Evolutionary conservation across 2,329 filamentous ascomycete species (phyloP).

Genomic region (Calonectria naviculata): DNA sequence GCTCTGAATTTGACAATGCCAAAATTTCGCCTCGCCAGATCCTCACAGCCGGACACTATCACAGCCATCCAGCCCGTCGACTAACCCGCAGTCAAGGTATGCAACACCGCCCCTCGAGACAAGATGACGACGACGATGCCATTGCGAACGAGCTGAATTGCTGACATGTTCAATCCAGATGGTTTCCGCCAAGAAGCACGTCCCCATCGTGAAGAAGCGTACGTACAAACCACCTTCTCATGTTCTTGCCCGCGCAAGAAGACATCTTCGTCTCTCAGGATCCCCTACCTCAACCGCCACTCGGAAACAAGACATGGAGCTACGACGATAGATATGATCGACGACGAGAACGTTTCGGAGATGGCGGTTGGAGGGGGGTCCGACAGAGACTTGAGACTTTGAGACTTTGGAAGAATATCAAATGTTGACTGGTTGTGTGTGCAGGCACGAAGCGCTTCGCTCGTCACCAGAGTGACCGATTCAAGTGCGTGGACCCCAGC

Average conservation of each 20-base stretch:
- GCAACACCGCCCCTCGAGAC: constrained; percentile 25
- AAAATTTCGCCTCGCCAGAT: constrained; percentile 50
- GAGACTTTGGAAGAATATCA: constrained; percentile 4
- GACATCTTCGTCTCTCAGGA: constrained; percentile 3
- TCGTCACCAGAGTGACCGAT: constrained; percentile 97
- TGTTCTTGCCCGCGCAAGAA: constrained; percentile 22
- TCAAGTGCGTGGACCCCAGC: constrained; percentile 88
- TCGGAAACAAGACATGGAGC: constrained; percentile 10
- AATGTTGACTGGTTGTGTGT: constrained; percentile 53
- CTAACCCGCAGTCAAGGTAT: constrained; percentile 56
- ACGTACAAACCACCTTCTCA: constrained; percentile 61
- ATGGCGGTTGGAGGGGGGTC: background rate
- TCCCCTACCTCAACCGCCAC: constrained; percentile 2
- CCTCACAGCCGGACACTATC: constrained; percentile 48
- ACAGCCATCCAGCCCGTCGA: constrained; percentile 48
- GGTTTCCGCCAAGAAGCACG: constrained; percentile 99
- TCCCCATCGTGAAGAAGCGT: constrained; percentile 99
- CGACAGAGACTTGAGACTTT: background rate
- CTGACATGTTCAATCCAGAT: constrained; percentile 71
- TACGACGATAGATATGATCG: constrained; percentile 25
- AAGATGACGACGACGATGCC: constrained; percentile 14
- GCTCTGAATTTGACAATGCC: constrained; percentile 45
- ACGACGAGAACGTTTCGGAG: constrained; percentile 26
- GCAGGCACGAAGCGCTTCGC: constrained; percentile 93
- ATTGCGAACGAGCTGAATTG: constrained; percentile 27